A percentile compares a stretch with the other conserved stretches of the same genome.
Evolutionary conservation across 1,284 basidiomycete species (phyloP).

Genomic region (Apiotrichum mycotoxinovorans): DNA sequence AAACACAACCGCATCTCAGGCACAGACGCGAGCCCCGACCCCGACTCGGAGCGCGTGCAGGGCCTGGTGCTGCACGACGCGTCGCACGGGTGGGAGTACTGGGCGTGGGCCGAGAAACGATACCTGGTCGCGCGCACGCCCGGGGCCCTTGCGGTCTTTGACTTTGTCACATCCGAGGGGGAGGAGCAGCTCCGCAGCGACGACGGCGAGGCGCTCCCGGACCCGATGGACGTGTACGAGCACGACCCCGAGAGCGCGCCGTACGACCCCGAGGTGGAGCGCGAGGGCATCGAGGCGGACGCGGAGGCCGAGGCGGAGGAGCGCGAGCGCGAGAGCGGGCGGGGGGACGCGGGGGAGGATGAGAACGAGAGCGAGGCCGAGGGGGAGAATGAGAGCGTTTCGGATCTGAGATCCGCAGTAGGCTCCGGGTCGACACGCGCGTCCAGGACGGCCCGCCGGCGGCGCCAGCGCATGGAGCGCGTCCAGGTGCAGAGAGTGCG

Average conservation of each 20-base stretch:
- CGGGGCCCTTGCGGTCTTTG: conserved; percentile 32
- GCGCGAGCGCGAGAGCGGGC: not conserved
- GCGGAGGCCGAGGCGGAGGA: not conserved
- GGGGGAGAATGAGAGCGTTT: not conserved
- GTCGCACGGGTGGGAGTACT: conserved; percentile 14
- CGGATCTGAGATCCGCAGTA: too few species aligned
- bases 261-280: conserved; percentile 1
- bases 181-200: not conserved
- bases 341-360: not conserved
- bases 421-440: too few species aligned
- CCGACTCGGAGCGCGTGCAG: not conserved
- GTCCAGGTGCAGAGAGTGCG: too few species aligned
- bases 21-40: not conserved
- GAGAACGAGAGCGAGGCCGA: not conserved
- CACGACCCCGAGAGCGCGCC: not conserved
- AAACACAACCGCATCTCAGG: conserved; percentile 25
- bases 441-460: too few species aligned
- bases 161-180: conserved; percentile 28
- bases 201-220: conserved; percentile 3
- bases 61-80: conserved; percentile 3
- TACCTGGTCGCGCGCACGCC: conserved; percentile 37
- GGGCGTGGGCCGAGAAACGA: conserved; percentile 42
- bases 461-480: too few species aligned
- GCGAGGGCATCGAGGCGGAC: not conserved
- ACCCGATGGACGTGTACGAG: conserved; percentile 16